phyloP scores from a whole-genome alignment of 352 stramenopile species.

The Globisporangium splendens region DNA sequence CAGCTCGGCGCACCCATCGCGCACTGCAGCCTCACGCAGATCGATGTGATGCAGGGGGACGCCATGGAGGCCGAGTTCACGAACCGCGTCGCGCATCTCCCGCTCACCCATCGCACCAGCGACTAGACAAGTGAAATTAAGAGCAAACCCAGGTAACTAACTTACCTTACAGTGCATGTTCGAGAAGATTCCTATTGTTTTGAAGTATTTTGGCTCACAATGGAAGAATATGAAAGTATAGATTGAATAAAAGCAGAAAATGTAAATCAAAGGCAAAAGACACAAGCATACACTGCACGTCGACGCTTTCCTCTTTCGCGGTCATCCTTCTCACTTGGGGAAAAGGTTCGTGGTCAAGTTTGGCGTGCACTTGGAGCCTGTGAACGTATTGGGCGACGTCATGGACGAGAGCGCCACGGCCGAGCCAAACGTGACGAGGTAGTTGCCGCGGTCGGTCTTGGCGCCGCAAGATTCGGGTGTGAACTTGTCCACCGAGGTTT shows the following conservation, averaged over 20 bases:
- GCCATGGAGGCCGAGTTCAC: conserved; percentile 45
- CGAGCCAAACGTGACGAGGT: conserved; percentile 50
- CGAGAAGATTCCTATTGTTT: neutral
- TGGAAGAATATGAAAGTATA: neutral
- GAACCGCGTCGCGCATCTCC: conserved; percentile 67
- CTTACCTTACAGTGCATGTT: no score
- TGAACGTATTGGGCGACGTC: conserved; percentile 41
- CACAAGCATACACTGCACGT: no score
- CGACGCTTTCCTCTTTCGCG: no score
- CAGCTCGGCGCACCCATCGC: conserved; percentile 68
- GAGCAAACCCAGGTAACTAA: no score
- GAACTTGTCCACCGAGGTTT: conserved; percentile 24
- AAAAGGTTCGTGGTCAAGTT: conserved; percentile 11
- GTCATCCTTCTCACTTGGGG: neutral
- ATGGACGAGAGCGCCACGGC: conserved; percentile 23
- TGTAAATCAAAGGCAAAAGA: neutral
- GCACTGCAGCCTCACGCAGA: conserved; percentile 74
- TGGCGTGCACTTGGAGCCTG: conserved; percentile 28
- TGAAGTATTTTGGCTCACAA: no score
- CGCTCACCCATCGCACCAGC: conserved; percentile 69
- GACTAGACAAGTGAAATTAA: conserved; percentile 30
- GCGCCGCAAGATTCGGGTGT: conserved; percentile 56
- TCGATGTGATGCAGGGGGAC: conserved; percentile 50
- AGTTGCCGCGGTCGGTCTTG: conserved; percentile 35
- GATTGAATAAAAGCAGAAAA: neutral